Evolutionary conservation across 2,329 filamentous ascomycete genomes (phyloP).

Genomic region (Dactylellina leptospora): DNA sequence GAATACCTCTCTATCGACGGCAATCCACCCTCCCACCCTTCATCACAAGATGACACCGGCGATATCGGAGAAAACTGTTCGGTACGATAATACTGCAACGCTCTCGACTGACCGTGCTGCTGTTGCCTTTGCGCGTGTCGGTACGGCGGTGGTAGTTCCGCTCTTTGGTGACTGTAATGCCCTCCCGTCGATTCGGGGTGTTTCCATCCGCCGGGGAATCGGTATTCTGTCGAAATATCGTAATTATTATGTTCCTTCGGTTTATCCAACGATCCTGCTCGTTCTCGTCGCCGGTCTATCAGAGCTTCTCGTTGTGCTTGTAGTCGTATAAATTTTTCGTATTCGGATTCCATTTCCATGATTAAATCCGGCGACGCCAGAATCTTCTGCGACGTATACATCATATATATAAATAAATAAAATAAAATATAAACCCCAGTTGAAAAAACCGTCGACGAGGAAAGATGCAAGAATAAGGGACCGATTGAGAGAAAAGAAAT

Average conservation of each 20-base stretch:
- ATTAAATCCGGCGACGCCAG: conserved; percentile 12
- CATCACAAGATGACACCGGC: neutral
- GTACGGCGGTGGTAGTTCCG: no score
- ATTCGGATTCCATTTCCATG: neutral
- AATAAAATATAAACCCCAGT: neutral
- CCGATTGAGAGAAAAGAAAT: neutral
- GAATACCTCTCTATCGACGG: neutral
- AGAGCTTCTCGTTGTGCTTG: no score
- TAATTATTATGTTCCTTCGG: no score
- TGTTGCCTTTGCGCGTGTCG: neutral
- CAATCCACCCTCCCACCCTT: neutral
- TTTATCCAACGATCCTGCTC: neutral
- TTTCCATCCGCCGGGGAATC: neutral
- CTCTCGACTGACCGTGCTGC: neutral
- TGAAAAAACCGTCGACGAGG: neutral
- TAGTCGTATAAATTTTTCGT: neutral
- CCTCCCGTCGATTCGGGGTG: neutral
- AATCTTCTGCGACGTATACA: conserved; percentile 9
- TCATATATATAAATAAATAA: neutral
- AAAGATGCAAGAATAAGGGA: neutral
- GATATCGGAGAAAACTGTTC: neutral
- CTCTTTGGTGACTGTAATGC: neutral
- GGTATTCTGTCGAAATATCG: no score
- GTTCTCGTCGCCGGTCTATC: no score
- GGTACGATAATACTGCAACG: neutral